Conservation (phyloP, 176 grass and related monocot genomes). For the Eragrostis curvula region DNA sequence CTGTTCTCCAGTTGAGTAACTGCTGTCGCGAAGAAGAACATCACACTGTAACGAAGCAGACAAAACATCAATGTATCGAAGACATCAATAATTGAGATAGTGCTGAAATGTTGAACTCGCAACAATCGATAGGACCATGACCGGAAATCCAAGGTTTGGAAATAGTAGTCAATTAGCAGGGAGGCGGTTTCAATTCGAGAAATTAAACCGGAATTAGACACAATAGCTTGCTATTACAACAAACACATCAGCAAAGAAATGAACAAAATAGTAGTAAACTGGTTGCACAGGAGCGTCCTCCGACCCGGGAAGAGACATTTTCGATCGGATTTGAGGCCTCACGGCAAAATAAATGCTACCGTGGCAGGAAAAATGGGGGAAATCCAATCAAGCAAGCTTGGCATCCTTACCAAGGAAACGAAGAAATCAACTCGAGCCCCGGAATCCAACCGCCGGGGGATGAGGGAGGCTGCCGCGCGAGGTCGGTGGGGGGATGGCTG, state of each 20-base stretch:
- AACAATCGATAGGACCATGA: neutral
- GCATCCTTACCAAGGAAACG: neutral
- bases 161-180: neutral
- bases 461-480: too few species aligned
- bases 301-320: neutral
- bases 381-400: neutral
- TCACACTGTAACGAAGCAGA: conserved; percentile 24
- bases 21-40: conserved; percentile 25
- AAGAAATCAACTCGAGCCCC: neutral
- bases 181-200: neutral
- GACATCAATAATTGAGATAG: neutral
- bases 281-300: too few species aligned
- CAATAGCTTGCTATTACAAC: neutral
- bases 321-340: neutral
- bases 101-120: neutral
- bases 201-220: neutral
- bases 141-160: neutral
- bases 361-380: neutral
- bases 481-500: neutral
- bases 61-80: conserved; percentile 3
- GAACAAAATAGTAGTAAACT: too few species aligned
- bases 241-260: neutral
- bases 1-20: conserved; percentile 29
- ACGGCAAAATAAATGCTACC: neutral
- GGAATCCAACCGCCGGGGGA: neutral